Conservation (phyloP, 805 yeast genomes). For the Ogataea glucozyma region DNA sequence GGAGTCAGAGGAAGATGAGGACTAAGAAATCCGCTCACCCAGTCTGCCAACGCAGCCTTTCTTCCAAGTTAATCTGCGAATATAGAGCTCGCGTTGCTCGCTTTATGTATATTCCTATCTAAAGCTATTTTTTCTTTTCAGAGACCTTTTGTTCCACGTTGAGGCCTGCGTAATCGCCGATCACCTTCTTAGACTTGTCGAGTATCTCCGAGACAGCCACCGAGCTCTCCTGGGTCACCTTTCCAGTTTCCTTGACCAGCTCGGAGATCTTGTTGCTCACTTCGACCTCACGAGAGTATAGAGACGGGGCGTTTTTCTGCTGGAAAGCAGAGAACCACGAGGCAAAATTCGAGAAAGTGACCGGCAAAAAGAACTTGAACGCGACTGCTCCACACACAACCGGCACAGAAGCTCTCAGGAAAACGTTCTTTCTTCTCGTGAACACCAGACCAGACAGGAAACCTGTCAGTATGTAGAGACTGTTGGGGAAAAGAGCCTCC, state of each 20-base stretch:
- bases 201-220: slow-evolving; percentile 35
- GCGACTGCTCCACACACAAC: slow-evolving; percentile 60
- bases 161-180: slow-evolving; percentile 66
- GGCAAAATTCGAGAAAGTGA: slow-evolving; percentile 64
- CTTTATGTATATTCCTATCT: background rate
- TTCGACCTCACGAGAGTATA: slow-evolving; percentile 62
- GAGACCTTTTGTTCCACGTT: slow-evolving; percentile 64
- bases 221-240: slow-evolving; percentile 42
- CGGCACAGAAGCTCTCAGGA: slow-evolving; percentile 59
- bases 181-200: slow-evolving; percentile 40
- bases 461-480: slow-evolving; percentile 67
- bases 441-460: slow-evolving; percentile 70
- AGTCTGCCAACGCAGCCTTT: too few relatives aligned
- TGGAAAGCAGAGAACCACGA: slow-evolving; percentile 62
- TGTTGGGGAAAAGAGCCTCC: slow-evolving; percentile 73
- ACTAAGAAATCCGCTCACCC: too few relatives aligned
- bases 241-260: slow-evolving; percentile 45
- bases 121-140: slow-evolving; percentile 39
- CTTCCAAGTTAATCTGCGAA: too few relatives aligned
- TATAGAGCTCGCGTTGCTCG: too few relatives aligned
- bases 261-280: slow-evolving; percentile 47
- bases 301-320: slow-evolving; percentile 55
- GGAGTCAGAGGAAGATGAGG: slow-evolving; percentile 10
- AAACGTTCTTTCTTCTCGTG: slow-evolving; percentile 64
- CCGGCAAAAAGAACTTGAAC: slow-evolving; percentile 70